Evolutionary conservation across 1,139 yeast species (phyloP).

Genomic region (Magnusiomyces fungicola): DNA sequence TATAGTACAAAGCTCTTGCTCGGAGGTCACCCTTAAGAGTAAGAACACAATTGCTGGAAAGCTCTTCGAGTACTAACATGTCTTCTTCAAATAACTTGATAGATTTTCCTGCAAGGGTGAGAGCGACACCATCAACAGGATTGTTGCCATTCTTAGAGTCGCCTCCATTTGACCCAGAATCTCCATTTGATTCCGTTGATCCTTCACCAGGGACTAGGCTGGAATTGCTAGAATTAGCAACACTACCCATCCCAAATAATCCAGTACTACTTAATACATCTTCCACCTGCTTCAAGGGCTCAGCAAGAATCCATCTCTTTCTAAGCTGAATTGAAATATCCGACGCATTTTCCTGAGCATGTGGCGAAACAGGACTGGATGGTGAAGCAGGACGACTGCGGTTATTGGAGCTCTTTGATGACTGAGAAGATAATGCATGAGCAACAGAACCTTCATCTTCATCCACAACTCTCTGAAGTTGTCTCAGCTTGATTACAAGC

Average conservation of each 20-base stretch:
- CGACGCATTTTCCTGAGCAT: too few species aligned
- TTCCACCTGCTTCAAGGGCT: conserved; percentile 9
- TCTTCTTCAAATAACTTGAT: conserved; percentile 43
- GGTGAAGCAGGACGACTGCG: too few species aligned
- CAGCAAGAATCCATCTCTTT: conserved; percentile 28
- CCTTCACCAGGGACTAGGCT: too few species aligned
- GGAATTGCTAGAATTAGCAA: too few species aligned
- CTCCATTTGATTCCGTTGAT: too few species aligned
- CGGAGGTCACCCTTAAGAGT: conserved; percentile 62
- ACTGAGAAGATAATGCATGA: neutral
- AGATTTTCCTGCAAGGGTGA: conserved; percentile 34
- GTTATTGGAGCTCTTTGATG: too few species aligned
- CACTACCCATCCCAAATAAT: too few species aligned
- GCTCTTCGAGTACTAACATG: conserved; percentile 39
- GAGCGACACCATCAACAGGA: conserved; percentile 14
- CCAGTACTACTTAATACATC: conserved; percentile 16
- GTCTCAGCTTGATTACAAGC: conserved; percentile 10
- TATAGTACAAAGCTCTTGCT: conserved; percentile 52
- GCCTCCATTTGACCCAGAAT: too few species aligned
- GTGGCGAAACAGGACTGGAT: too few species aligned
- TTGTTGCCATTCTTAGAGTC: too few species aligned
- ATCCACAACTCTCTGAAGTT: conserved; percentile 9
- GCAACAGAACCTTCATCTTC: neutral
- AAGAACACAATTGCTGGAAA: conserved; percentile 45
- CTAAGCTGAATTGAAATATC: conserved; percentile 17